Conservation (phyloP, 768 basidiomycete genomes). For the Xerocomus brunneocitrinus region DNA sequence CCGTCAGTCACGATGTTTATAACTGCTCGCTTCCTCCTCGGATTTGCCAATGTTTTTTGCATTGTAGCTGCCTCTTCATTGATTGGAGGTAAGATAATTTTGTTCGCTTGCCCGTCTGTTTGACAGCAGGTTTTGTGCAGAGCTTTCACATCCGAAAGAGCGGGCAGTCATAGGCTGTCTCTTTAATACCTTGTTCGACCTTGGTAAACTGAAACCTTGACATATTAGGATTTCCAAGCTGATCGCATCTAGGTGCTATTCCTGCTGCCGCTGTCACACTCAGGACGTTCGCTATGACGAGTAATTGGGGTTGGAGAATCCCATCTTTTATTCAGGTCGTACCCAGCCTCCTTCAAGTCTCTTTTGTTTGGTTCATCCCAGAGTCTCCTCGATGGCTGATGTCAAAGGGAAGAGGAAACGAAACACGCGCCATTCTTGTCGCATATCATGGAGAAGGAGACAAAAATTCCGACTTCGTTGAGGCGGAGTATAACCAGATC, state of each 20-base stretch:
- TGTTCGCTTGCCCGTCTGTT: not conserved
- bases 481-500: constrained; percentile 55
- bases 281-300: constrained; percentile 56
- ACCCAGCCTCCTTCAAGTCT: constrained; percentile 49
- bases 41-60: not conserved
- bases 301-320: constrained; percentile 63
- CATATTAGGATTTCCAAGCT: not conserved
- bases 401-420: constrained; percentile 47
- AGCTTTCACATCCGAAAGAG: constrained; percentile 11
- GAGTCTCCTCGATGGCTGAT: constrained; percentile 65
- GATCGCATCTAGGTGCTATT: constrained; percentile 4
- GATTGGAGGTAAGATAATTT: constrained; percentile 2
- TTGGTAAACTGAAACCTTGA: constrained; percentile 2
- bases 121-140: not conserved
- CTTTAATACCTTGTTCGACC: not conserved
- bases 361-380: constrained; percentile 52
- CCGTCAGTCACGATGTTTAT: constrained; percentile 3
- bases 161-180: constrained; percentile 4
- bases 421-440: constrained; percentile 44
- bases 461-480: constrained; percentile 45
- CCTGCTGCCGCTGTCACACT: constrained; percentile 50
- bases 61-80: constrained; percentile 5
- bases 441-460: constrained; percentile 63
- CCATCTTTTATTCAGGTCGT: constrained; percentile 53
- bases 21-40: constrained; percentile 3